Evolutionary conservation across 2,329 filamentous ascomycete species (phyloP), one percentile per base, ranked within the genome.

Genomic region (Microcera coccophila): DNA sequence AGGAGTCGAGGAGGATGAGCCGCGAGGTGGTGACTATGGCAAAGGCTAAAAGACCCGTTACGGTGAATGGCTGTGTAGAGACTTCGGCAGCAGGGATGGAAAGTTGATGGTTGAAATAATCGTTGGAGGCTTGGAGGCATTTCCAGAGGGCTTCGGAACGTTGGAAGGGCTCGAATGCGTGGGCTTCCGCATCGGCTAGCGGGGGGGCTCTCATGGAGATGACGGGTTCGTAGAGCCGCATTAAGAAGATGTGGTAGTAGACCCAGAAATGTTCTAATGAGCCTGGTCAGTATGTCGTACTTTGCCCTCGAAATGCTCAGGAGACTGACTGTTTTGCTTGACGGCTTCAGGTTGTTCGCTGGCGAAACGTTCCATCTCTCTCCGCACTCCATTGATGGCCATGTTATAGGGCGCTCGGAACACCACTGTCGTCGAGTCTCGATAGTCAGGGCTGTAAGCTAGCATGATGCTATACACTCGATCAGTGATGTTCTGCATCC

Each of bases 151-250:
- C 58, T 8, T 66, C 59, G 11, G 64, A 59, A 10, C 64, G 61
- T 4, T 58, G 58, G 9, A 58, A 54, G 2, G 58, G 55, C 16
- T 57, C 51, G 1, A 47, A 39, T 5, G 39, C 19, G 34, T 42
- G 26, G 8, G 41, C n/a, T 14, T 58, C 48, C 2, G 46, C 3
- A 16, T 56, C 45, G 10, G 49, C 31, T 1, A 53, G 20, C 4
- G 37, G 28, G 0, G 52, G 39, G 2, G 57, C 41, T 3, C 55
- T 59, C 45, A 64, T 59, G 34, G 51, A 54, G 3, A 69, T 59
- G 16, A 58, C 57, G 0, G 67, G 66, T 36, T 71, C 68, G 44
- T 67, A 69, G 2, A 71, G 57, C 1, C 65, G 63, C 14, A 65
- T 54, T 4, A 65, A 32, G 2, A 63, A 42, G 24, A 55, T 50